Evolutionary conservation across 2,329 filamentous ascomycete species (phyloP), one percentile per base, ranked within the genome.

Genomic region (Seiridium cupressi): DNA sequence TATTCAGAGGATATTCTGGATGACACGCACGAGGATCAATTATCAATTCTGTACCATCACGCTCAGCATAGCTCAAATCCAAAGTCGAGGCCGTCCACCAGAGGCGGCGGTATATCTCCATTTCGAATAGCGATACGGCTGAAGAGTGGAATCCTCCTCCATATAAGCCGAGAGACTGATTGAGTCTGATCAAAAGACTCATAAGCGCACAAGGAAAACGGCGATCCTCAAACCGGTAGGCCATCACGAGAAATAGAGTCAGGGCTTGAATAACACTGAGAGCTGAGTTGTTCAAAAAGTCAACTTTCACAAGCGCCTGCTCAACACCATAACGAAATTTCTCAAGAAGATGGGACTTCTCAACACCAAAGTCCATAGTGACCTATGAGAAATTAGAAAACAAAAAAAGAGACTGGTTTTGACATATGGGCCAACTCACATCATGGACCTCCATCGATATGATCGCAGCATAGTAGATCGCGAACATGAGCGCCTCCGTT

Each of bases 61-160:
- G 38, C 38, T 42, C 38, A 13, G 38, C 38, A 42, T 42, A 42
- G 38, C 86, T 76, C 3, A 81, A 78, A 67, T 89, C 87, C 0
- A 89, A 72, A 11, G 87, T 76, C 64, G 81, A 86, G 2, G 87
- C 70, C 61, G 84, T 80, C 82, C 84, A 87, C 85, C 85, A 88
- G 6, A 86, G 71, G 40, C 85, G 75, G 61, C 85, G 77, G 31
- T 84, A 76, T 76, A 85, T 84, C 68, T 89, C 85, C 3, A 82
- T 77, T 57, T 87, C 38, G 13, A 42, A 2, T 13, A 13, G 38
- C 7, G 38, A 42, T 13, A 42, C 7, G 13, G 7, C 38, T 42
- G 38, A 8, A 42, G 38, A 42, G 7, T 82, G 79, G 13, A 74
- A 74, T 61, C 88, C 85, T 61, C 88, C 85, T 55, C 84, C 77